A percentile compares a stretch with the other conserved stretches of the same genome.
Conservation (phyloP, 306 rosid genomes). For the Herpetospermum pedunculosum region DNA sequence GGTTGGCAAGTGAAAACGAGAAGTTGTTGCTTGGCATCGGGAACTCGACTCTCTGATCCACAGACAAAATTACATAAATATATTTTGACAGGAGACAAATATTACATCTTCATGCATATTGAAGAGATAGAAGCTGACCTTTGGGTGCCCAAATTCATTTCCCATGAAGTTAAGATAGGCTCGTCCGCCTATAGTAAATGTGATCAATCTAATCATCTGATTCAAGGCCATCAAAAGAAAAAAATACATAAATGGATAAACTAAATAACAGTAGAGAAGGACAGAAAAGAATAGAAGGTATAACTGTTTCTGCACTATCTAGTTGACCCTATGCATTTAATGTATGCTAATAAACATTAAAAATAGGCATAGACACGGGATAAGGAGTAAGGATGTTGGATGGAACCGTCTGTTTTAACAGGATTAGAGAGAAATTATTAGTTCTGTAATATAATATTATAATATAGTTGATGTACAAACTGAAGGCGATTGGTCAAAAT, state of each 20-base stretch:
- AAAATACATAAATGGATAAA: constrained; percentile 7
- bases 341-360: background rate
- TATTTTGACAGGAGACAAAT: constrained; percentile 7
- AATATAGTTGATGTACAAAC: background rate
- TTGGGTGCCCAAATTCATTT: constrained; percentile 94
- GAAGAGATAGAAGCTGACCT: constrained; percentile 36
- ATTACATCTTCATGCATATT: constrained; percentile 4
- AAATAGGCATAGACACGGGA: background rate
- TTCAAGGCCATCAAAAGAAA: constrained; percentile 14
- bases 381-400: background rate
- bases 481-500: background rate
- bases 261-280: background rate
- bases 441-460: background rate
- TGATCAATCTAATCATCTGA: constrained; percentile 83
- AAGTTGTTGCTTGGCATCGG: constrained; percentile 65
- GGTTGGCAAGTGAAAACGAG: constrained; percentile 74
- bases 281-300: background rate
- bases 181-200: constrained; percentile 57
- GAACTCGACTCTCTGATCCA: constrained; percentile 72
- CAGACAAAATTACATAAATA: constrained; percentile 16
- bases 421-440: background rate
- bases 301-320: background rate
- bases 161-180: constrained; percentile 98
- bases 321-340: background rate
- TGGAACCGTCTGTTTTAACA: background rate